Conservation (phyloP, 441 rosid species). For the Aleurites moluccanus region DNA sequence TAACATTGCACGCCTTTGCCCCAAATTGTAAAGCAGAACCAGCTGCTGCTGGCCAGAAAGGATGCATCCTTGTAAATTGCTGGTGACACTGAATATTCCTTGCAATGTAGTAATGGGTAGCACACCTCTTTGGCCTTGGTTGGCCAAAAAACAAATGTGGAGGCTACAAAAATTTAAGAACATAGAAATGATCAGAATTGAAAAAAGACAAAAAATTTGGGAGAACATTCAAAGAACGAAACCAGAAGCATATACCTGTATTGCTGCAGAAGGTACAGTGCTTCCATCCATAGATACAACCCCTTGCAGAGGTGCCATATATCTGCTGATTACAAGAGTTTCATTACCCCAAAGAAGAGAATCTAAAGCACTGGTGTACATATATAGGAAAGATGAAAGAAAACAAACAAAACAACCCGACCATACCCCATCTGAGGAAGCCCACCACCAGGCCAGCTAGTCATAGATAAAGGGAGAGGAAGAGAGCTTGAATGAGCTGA, state of each 20-base stretch:
- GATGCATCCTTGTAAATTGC: slow-evolving; percentile 78
- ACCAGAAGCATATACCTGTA: slow-evolving; percentile 50
- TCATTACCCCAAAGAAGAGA: slow-evolving; percentile 27
- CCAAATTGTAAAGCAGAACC: slow-evolving; percentile 80
- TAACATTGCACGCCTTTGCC: slow-evolving; percentile 75
- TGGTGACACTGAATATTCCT: slow-evolving; percentile 68
- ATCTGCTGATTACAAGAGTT: slow-evolving; percentile 46
- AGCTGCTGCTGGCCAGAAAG: slow-evolving; percentile 88
- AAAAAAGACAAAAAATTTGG: neutral
- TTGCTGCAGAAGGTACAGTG: slow-evolving; percentile 60
- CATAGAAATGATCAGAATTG: neutral
- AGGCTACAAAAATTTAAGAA: slow-evolving; percentile 44
- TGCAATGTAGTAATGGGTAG: slow-evolving; percentile 93
- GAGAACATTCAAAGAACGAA: neutral
- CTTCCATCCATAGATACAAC: slow-evolving; percentile 81
- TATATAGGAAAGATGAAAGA: neutral
- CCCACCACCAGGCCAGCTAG: slow-evolving; percentile 94
- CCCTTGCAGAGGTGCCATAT: slow-evolving; percentile 88
- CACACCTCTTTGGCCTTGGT: slow-evolving; percentile 87
- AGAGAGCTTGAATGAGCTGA: slow-evolving; percentile 69
- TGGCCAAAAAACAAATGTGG: slow-evolving; percentile 73
- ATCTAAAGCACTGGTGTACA: slow-evolving; percentile 11
- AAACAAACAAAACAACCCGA: slow-evolving; percentile 5
- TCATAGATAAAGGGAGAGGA: slow-evolving; percentile 75
- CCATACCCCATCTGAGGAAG: slow-evolving; percentile 95